Percentiles rank a stretch among this genome's conserved stretches.
phyloP scores from a whole-genome alignment of 2,329 filamentous ascomycete species.

The Aspergillus amoenus region DNA sequence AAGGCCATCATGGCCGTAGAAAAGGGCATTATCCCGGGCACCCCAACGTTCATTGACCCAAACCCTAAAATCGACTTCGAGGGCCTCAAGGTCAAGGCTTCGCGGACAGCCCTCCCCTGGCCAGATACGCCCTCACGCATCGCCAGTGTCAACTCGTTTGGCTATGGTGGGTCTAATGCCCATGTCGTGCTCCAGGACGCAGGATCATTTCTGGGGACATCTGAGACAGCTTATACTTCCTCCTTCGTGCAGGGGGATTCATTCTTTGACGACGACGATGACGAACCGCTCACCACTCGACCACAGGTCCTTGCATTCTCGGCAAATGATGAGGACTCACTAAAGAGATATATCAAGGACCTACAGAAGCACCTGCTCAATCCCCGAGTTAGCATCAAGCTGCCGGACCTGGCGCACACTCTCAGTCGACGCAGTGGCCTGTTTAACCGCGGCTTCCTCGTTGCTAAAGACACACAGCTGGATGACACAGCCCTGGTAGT shows the following conservation, averaged over 20 bases:
- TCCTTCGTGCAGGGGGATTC: not conserved
- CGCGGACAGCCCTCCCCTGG: slow-evolving; percentile 17
- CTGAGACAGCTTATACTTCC: not conserved
- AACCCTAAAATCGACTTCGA: slow-evolving; percentile 24
- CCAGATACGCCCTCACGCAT: slow-evolving; percentile 14
- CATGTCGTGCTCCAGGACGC: slow-evolving; percentile 19
- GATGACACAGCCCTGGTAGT: not conserved
- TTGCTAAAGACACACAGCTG: not conserved
- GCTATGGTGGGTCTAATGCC: slow-evolving; percentile 20
- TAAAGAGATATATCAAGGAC: not conserved
- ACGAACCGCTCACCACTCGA: not conserved
- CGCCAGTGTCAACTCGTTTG: slow-evolving; percentile 24
- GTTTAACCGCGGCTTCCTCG: not conserved
- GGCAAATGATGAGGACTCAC: not conserved
- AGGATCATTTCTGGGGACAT: not conserved
- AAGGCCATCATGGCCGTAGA: slow-evolving; percentile 28
- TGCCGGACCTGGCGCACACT: not conserved
- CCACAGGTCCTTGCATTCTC: not conserved
- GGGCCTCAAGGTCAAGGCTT: slow-evolving; percentile 16
- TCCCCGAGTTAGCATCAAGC: not conserved
- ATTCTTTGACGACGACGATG: not conserved
- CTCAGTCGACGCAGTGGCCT: not conserved
- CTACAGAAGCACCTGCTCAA: not conserved
- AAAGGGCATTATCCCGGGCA: slow-evolving; percentile 27
- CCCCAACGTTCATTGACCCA: slow-evolving; percentile 22